Percentiles rank a stretch among this genome's conserved stretches.
Conservation (phyloP, 2,329 filamentous ascomycete species). For the Sclerotinia trifoliorum region DNA sequence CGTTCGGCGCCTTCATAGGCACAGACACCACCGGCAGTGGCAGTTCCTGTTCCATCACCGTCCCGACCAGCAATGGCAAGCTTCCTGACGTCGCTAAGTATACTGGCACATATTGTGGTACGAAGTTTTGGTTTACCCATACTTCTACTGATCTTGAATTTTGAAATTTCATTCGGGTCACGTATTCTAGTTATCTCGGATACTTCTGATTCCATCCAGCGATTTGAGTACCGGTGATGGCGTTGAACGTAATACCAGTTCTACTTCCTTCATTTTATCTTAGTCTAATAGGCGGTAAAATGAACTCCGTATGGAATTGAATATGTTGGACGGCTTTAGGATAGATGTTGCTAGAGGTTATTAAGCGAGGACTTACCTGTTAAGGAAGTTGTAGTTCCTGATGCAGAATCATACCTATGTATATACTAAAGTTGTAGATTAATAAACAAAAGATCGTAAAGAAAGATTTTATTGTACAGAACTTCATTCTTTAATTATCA, state of each 20-base stretch:
- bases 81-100: background rate
- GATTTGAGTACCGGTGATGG: background rate
- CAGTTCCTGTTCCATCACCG: background rate
- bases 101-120: background rate
- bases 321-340: background rate
- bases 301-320: background rate
- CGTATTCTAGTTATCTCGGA: background rate
- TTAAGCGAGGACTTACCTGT: too few relatives aligned
- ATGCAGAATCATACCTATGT: too few relatives aligned
- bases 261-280: background rate
- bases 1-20: background rate
- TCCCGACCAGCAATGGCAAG: background rate
- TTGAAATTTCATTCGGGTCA: background rate
- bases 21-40: background rate
- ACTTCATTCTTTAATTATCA: too few relatives aligned
- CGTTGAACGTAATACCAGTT: background rate
- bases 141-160: background rate
- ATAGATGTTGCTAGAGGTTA: too few relatives aligned
- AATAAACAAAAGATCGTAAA: too few relatives aligned
- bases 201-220: background rate
- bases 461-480: too few relatives aligned
- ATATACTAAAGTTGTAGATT: too few relatives aligned
- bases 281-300: background rate
- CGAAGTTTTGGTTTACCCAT: background rate
- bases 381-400: too few relatives aligned